These are phyloP conservation scores for Aspergillus cristatus DNA, from an alignment of 495 filamentous ascomycete genomes.

Conservation along the genomic window DNA sequence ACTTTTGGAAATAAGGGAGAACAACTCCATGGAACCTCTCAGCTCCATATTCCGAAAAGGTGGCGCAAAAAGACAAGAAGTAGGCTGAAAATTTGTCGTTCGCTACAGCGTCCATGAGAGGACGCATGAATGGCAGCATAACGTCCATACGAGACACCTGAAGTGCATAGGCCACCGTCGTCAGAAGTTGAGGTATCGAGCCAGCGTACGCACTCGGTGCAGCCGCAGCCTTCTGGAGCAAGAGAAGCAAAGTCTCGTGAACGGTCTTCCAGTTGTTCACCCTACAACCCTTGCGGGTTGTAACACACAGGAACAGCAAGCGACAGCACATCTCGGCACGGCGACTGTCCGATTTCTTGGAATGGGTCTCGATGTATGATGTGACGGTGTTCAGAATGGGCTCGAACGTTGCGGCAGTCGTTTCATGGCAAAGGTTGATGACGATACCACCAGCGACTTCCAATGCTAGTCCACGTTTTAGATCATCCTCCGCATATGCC, in stretches of 20 bases:
- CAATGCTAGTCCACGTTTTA: slow-evolving; percentile 36
- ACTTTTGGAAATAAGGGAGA: slow-evolving; percentile 74
- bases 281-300: slow-evolving; percentile 69
- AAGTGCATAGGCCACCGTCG: slow-evolving; percentile 55
- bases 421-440: slow-evolving; percentile 72
- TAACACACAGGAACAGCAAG: slow-evolving; percentile 56
- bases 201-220: slow-evolving; percentile 32
- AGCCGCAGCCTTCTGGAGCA: slow-evolving; percentile 39
- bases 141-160: slow-evolving; percentile 72
- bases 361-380: slow-evolving; percentile 34
- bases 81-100: slow-evolving; percentile 50
- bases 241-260: slow-evolving; percentile 44
- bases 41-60: slow-evolving; percentile 59
- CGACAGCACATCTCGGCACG: slow-evolving; percentile 46
- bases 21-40: slow-evolving; percentile 72
- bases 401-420: slow-evolving; percentile 53
- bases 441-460: slow-evolving; percentile 66
- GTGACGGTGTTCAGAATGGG: slow-evolving; percentile 51
- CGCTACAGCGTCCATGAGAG: slow-evolving; percentile 54
- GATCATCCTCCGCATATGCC: slow-evolving; percentile 41
- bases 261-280: slow-evolving; percentile 63
- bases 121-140: slow-evolving; percentile 56
- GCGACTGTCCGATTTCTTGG: slow-evolving; percentile 20
- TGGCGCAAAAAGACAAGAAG: slow-evolving; percentile 78
- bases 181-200: slow-evolving; percentile 49